Evolutionary conservation across 805 yeast species (phyloP), one percentile per base, ranked within the genome.

Genomic region (Candida qinlingensis): DNA sequence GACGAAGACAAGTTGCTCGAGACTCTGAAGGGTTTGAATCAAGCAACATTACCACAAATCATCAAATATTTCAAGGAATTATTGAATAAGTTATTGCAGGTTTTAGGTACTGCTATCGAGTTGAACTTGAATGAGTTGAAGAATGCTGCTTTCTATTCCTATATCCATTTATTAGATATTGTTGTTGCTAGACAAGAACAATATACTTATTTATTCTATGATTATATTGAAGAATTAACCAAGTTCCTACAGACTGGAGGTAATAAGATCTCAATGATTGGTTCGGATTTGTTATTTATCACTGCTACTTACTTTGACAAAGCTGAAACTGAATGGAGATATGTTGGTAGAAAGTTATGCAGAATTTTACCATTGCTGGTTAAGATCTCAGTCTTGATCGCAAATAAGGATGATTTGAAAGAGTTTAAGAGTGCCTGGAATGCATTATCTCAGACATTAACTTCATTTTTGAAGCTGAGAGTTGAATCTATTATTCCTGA

Each of bases 171-270:
- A 46, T 63, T 85, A 34, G 88, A 84, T 62, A 71, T 80, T 44
- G 73, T 83, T 13, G 69, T 83, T 56, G 87, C 85, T 3, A 76
- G 83, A 58, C 82, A 81, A 58, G 83, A 81, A 51, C 84, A 80
- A 53, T 80, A 81, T 63, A 70, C 77, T 39, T 76, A 77, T 52
- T 58, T 83, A 56, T 73, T 83, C 55, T 80, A 80, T 44, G 69
- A 72, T 10, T 81, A 80, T 54, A 62, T 76, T 38, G 55, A 62
- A 7, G 49, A 49, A 28, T 30, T 49, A n/a, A 30, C 11, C 4
- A 41, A 28, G 19, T 6, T 46, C 12, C 25, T 39, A 6, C 66
- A 67, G 7, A 44, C 47, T 7, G 47, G 54, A 19, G 51, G 56
- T 31, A 50, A 54, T 7, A 59, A 65, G 8, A 62, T 77, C 5